Conservation (phyloP, 345 rosid genomes). For the Hevea brasiliensis region DNA sequence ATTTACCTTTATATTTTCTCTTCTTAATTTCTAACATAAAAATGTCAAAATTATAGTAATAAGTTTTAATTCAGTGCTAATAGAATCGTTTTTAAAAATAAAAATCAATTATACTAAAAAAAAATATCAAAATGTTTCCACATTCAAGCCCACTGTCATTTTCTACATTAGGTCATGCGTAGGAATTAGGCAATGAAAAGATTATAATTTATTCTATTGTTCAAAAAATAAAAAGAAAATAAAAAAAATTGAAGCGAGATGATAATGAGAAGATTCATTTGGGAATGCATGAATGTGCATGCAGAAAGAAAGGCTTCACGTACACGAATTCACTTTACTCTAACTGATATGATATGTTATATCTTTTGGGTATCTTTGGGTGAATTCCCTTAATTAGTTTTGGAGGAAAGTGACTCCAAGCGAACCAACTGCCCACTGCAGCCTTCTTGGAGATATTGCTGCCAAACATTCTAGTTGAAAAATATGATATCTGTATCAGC, state of each 20-base stretch:
- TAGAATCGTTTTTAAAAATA: too few species aligned
- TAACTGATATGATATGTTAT: not conserved
- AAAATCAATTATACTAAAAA: too few species aligned
- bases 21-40: too few species aligned
- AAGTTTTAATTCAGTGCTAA: too few species aligned
- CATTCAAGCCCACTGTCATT: too few species aligned
- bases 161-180: too few species aligned
- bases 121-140: too few species aligned
- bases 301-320: not conserved
- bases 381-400: not conserved
- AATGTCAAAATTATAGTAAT: too few species aligned
- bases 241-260: not conserved
- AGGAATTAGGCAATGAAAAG: too few species aligned
- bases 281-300: not conserved
- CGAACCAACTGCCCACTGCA: not conserved
- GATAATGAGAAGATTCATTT: too few species aligned
- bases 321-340: not conserved
- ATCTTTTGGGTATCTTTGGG: not conserved
- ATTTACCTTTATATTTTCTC: too few species aligned
- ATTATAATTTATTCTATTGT: too few species aligned
- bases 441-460: slow-evolving; percentile 6
- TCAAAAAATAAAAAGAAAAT: not conserved
- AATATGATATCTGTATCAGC: not conserved
- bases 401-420: slow-evolving; percentile 1
- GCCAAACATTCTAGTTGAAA: not conserved